phyloP scores from a whole-genome alignment of 2,329 filamentous ascomycete genomes.

The Verruconis gallopava region DNA sequence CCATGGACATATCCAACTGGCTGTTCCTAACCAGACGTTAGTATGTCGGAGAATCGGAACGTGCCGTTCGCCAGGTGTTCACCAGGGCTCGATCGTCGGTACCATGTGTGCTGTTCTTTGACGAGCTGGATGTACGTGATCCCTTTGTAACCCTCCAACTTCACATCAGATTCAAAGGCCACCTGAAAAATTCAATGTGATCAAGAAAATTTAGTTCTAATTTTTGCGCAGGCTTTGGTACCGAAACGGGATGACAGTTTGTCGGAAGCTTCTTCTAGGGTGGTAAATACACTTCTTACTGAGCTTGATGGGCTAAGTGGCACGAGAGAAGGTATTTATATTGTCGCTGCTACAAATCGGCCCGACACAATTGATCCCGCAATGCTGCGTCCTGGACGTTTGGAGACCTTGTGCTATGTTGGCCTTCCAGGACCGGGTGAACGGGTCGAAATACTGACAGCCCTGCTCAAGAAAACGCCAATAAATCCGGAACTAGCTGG shows the following conservation, averaged over 20 bases:
- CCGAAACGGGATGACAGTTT: conserved; percentile 65
- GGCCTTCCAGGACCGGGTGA: conserved; percentile 70
- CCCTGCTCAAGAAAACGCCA: conserved; percentile 43
- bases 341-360: conserved; percentile 88
- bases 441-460: conserved; percentile 71
- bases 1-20: background rate
- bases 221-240: no score
- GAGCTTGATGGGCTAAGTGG: conserved; percentile 74
- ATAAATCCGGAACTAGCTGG: conserved; percentile 43
- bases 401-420: conserved; percentile 81
- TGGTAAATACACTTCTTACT: conserved; percentile 89
- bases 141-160: no score
- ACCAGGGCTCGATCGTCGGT: conserved; percentile 71
- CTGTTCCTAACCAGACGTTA: conserved; percentile 10
- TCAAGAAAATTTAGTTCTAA: no score
- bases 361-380: conserved; percentile 95
- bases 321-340: conserved; percentile 72
- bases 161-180: no score
- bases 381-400: conserved; percentile 79
- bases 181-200: no score
- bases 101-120: conserved; percentile 95
- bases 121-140: conserved; percentile 95
- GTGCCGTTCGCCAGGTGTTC: conserved; percentile 85
- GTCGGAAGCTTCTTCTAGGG: conserved; percentile 71
- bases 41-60: conserved; percentile 92